Conservation (phyloP, 129 eudicot genomes). For the Flaveria linearis region DNA sequence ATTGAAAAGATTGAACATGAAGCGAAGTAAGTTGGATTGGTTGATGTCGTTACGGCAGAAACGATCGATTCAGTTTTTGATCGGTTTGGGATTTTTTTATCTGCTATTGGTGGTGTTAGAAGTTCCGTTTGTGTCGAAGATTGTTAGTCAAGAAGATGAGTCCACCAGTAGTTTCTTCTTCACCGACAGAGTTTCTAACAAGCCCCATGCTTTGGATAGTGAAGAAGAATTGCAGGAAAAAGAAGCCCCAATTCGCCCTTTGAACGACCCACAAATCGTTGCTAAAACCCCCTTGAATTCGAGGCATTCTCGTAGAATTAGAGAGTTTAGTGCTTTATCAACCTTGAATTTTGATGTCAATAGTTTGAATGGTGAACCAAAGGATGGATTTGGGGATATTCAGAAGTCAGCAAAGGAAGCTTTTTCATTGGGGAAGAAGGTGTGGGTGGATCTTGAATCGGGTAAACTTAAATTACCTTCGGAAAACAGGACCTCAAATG, state of each 20-base stretch:
- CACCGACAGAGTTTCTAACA: constrained; percentile 34
- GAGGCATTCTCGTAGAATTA: constrained; percentile 31
- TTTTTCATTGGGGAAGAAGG: constrained; percentile 56
- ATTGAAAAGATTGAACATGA: constrained; percentile 32
- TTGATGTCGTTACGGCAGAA: constrained; percentile 52
- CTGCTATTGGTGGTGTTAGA: constrained; percentile 61
- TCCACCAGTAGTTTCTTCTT: constrained; percentile 24
- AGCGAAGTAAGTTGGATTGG: constrained; percentile 48
- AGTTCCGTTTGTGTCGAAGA: constrained; percentile 67
- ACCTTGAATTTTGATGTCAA: constrained; percentile 55
- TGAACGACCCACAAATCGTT: constrained; percentile 36
- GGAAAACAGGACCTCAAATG: constrained; percentile 17
- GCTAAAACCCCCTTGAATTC: constrained; percentile 41
- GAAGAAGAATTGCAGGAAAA: constrained; percentile 63
- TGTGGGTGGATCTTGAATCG: constrained; percentile 64
- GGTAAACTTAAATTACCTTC: constrained; percentile 35
- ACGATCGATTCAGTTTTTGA: constrained; percentile 62
- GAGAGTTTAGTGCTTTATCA: constrained; percentile 51
- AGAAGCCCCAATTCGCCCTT: constrained; percentile 73
- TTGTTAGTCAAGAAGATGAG: constrained; percentile 47
- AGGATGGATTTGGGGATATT: constrained; percentile 64
- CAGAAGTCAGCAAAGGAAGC: constrained; percentile 72
- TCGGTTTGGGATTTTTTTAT: constrained; percentile 54
- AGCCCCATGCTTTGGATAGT: constrained; percentile 45
- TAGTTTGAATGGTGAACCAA: constrained; percentile 45